A percentile compares a stretch with the other conserved stretches of the same genome.
Conservation (phyloP, 1,139 yeast species). For the Torulaspora globosa region DNA sequence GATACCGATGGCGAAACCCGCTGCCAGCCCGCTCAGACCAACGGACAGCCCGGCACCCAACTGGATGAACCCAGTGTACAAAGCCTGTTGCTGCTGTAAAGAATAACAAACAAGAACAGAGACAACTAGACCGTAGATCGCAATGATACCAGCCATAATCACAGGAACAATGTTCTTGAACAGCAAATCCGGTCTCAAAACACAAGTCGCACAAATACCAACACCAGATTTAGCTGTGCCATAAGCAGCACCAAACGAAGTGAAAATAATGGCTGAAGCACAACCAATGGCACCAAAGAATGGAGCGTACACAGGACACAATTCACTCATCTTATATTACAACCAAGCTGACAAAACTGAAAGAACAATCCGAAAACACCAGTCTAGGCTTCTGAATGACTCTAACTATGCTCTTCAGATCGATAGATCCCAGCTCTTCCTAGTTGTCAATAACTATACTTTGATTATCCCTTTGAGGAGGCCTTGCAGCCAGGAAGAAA, state of each 20-base stretch:
- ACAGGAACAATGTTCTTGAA: conserved; percentile 92
- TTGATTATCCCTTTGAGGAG: conserved; percentile 13
- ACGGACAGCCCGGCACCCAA: conserved; percentile 98
- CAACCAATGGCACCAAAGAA: conserved; percentile 98
- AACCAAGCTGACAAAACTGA: conserved; percentile 1
- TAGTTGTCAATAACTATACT: background rate
- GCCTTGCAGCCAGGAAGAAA: conserved; percentile 15
- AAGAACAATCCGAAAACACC: background rate
- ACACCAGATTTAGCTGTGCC: conserved; percentile 99
- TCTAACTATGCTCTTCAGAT: conserved; percentile 2
- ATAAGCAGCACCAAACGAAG: conserved; percentile 98
- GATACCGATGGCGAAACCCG: conserved; percentile 97
- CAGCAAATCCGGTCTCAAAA: conserved; percentile 91
- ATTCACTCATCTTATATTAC: conserved; percentile 31
- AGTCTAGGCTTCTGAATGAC: background rate
- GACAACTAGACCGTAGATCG: conserved; percentile 97
- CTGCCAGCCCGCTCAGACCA: conserved; percentile 95
- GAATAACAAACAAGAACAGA: conserved; percentile 92
- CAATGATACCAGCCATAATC: conserved; percentile 99
- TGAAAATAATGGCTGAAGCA: conserved; percentile 97
- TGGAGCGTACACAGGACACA: conserved; percentile 51
- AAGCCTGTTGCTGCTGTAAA: conserved; percentile 84
- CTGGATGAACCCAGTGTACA: conserved; percentile 96
- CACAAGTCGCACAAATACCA: conserved; percentile 98
- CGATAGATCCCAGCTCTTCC: background rate